phyloP scores from a whole-genome alignment of 2,329 filamentous ascomycete species.

The Calcarisporium arbuscula region DNA sequence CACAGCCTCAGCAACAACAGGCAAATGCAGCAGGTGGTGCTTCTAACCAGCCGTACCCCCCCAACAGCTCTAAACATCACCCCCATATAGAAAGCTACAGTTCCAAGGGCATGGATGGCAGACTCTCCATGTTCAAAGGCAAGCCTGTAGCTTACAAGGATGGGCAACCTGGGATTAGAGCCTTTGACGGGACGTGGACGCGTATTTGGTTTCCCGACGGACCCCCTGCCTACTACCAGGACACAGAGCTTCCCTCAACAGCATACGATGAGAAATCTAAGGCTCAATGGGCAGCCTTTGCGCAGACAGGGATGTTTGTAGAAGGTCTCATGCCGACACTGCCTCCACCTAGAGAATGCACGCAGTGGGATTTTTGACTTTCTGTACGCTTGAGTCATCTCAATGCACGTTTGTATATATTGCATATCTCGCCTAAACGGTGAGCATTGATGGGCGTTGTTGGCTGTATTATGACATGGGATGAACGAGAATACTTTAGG shows the following conservation, averaged over 20 bases:
- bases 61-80: slow-evolving; percentile 37
- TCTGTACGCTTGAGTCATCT: background rate
- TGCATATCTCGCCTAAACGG: too few species aligned
- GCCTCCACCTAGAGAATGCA: slow-evolving; percentile 73
- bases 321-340: slow-evolving; percentile 68
- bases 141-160: slow-evolving; percentile 54
- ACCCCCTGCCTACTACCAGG: slow-evolving; percentile 54
- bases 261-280: slow-evolving; percentile 54
- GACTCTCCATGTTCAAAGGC: slow-evolving; percentile 55
- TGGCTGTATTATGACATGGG: too few species aligned
- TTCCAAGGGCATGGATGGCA: slow-evolving; percentile 33
- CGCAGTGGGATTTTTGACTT: slow-evolving; percentile 62
- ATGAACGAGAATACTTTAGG: too few species aligned
- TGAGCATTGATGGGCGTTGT: background rate
- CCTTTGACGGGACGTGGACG: slow-evolving; percentile 48
- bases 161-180: slow-evolving; percentile 40
- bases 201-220: slow-evolving; percentile 71
- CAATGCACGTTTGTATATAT: slow-evolving; percentile 5
- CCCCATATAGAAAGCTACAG: slow-evolving; percentile 38
- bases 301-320: slow-evolving; percentile 60
- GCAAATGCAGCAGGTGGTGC: slow-evolving; percentile 9
- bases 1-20: slow-evolving; percentile 7
- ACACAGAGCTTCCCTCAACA: slow-evolving; percentile 54
- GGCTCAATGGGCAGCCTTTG: slow-evolving; percentile 58
- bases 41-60: slow-evolving; percentile 34